phyloP scores from a whole-genome alignment of 371 early-diverging fungal species.

The Choanephora cucurbitarum region DNA sequence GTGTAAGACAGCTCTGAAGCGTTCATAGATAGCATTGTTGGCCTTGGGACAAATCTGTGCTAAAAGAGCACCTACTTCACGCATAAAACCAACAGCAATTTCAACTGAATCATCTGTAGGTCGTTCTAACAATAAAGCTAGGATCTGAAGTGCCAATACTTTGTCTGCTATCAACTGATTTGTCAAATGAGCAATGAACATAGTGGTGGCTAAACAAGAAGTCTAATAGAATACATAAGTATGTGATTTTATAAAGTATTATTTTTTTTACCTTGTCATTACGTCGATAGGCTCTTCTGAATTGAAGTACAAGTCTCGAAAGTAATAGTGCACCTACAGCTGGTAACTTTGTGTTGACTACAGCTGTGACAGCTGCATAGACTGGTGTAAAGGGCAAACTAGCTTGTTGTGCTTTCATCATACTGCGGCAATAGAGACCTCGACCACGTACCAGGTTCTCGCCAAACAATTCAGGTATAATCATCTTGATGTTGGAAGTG shows the following conservation, averaged over 20 bases:
- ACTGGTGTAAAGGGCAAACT: conserved; percentile 92
- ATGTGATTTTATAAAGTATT: background rate
- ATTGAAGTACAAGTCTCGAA: conserved; percentile 84
- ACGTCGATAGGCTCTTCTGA: conserved; percentile 87
- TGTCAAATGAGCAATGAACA: conserved; percentile 91
- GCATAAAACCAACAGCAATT: conserved; percentile 95
- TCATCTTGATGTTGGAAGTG: conserved; percentile 86
- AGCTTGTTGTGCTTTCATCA: conserved; percentile 93
- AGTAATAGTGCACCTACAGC: conserved; percentile 89
- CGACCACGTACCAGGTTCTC: conserved; percentile 94
- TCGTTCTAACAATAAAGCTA: conserved; percentile 84
- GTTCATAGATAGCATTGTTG: conserved; percentile 89
- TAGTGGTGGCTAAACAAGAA: conserved; percentile 79
- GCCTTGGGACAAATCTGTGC: conserved; percentile 79
- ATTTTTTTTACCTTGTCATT: conserved; percentile 77
- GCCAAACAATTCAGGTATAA: conserved; percentile 87
- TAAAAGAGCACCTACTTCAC: conserved; percentile 88
- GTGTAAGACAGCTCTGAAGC: conserved; percentile 90
- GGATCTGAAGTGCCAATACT: conserved; percentile 85
- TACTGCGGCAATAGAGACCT: conserved; percentile 84
- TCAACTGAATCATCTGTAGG: conserved; percentile 98
- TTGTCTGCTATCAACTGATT: conserved; percentile 93
- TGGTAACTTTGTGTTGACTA: conserved; percentile 94
- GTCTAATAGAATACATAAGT: too few species aligned
- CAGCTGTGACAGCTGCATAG: conserved; percentile 86